Conservation (phyloP, 768 basidiomycete genomes). For the Coprinellus micaceus region DNA sequence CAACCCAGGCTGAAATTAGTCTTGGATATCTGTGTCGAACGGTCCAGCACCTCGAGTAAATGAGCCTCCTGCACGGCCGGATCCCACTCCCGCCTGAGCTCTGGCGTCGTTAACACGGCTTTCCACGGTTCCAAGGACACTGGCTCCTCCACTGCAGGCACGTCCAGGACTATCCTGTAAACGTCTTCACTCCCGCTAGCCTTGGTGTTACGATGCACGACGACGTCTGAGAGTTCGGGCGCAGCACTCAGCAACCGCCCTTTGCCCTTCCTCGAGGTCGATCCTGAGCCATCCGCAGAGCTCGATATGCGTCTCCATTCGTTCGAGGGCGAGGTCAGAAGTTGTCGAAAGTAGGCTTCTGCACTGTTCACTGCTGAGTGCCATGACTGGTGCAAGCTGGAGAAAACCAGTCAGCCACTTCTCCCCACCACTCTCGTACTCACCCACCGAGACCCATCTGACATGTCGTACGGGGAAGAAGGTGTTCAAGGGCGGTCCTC, state of each 20-base stretch:
- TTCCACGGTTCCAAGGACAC: conserved; percentile 75
- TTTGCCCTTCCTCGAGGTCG: conserved; percentile 59
- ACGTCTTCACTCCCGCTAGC: conserved; percentile 69
- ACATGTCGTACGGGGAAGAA: conserved; percentile 17
- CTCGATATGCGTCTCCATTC: conserved; percentile 81
- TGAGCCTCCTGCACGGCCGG: conserved; percentile 85
- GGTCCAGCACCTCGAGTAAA: conserved; percentile 83
- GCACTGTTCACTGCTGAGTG: conserved; percentile 69
- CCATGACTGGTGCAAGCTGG: conserved; percentile 77
- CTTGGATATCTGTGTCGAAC: conserved; percentile 78
- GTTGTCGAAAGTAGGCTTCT: conserved; percentile 71
- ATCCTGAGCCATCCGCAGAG: conserved; percentile 26
- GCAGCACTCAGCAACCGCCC: conserved; percentile 38
- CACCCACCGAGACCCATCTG: conserved; percentile 31
- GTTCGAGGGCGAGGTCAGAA: conserved; percentile 67
- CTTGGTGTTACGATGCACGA: conserved; percentile 57
- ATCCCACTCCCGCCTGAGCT: conserved; percentile 89
- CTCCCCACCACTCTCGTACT: background rate
- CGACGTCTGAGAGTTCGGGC: conserved; percentile 68
- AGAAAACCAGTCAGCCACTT: conserved; percentile 2
- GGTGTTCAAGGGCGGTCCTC: no score
- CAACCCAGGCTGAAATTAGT: conserved; percentile 93
- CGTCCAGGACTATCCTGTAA: conserved; percentile 79
- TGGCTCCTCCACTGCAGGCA: conserved; percentile 60
- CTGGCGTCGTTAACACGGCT: conserved; percentile 78